phyloP scores from a whole-genome alignment of 179 eudicot species.

The Silene noctiflora region DNA sequence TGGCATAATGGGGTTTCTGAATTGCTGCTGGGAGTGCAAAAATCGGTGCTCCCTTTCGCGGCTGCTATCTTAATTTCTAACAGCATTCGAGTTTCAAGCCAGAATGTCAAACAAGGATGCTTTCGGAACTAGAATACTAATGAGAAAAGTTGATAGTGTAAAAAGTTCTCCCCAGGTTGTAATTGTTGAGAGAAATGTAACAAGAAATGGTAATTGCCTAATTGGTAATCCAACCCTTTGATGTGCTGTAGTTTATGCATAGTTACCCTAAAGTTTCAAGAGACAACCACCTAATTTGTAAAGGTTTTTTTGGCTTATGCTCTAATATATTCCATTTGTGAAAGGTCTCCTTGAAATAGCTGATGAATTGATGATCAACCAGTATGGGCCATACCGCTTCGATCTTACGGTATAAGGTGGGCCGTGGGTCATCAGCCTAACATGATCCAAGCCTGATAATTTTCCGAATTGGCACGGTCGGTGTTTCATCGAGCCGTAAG shows the following conservation, averaged over 20 bases:
- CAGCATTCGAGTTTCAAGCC: background rate
- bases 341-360: too few relatives aligned
- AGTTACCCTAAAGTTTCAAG: background rate
- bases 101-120: background rate
- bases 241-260: constrained; percentile 4
- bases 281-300: background rate
- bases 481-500: too few relatives aligned
- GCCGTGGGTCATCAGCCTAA: too few relatives aligned
- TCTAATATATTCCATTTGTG: too few relatives aligned
- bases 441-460: too few relatives aligned
- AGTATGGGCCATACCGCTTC: too few relatives aligned
- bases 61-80: constrained; percentile 24
- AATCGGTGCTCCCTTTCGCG: constrained; percentile 34
- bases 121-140: background rate
- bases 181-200: background rate
- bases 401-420: too few relatives aligned
- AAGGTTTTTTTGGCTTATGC: background rate
- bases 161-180: background rate
- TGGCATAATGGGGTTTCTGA: constrained; percentile 45
- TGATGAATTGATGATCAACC: too few relatives aligned
- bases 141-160: background rate
- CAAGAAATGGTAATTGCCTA: background rate
- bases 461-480: too few relatives aligned
- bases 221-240: background rate
- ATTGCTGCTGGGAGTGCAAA: constrained; percentile 71